Evolutionary conservation across 768 basidiomycete genomes (phyloP), one percentile per base, ranked within the genome.

Genomic region (Russula brevipes): DNA sequence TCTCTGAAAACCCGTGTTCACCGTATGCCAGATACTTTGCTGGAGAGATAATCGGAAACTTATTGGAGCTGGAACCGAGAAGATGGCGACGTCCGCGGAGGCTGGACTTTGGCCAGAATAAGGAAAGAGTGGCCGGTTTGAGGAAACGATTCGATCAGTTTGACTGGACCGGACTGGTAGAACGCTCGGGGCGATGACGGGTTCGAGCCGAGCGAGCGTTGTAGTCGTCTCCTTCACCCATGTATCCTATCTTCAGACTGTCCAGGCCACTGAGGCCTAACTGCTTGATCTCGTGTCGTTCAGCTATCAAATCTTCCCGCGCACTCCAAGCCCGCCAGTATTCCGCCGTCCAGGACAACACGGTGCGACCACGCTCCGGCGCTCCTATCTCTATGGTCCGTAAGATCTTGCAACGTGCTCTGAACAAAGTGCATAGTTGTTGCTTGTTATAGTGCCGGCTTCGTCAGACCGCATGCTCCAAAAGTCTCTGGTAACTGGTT

Each of bases 21-120:
- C 31, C 35, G 24, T 9, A 50, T 31, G 57, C 19, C 66, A 96
- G 94, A 63, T 97, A 91, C 72, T 99, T 99, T 72, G 95, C 94
- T 0, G 87, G 84, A 17, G 96, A 99, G 74, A 96, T 98, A 68
- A 87, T 98, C 65, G 96, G 96, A 8, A 94, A 92, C 69, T 72
- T 97, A 60, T 77, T 99, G 54, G 94, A 93, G 12, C 71, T 97
- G 44, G 94, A 96, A 71, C 85, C 95, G 2, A 78, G 92, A 59
- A 80, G 80, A 68, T 99, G 96, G 96, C 77, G 89, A 57, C 81
- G 86, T 68, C 94, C 96, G 2, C 82, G 82, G 68, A 80, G 82
- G 66, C 76, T 94, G 51, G 94, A 96, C 69, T 81, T 81, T 44
- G 76, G 81, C 53, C 79, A 81, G 64, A 88, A 94, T 71, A 82